These are phyloP conservation scores for Penicillium verrucosum DNA, from an alignment of 2,329 filamentous ascomycete species.

Conservation along the genomic window DNA sequence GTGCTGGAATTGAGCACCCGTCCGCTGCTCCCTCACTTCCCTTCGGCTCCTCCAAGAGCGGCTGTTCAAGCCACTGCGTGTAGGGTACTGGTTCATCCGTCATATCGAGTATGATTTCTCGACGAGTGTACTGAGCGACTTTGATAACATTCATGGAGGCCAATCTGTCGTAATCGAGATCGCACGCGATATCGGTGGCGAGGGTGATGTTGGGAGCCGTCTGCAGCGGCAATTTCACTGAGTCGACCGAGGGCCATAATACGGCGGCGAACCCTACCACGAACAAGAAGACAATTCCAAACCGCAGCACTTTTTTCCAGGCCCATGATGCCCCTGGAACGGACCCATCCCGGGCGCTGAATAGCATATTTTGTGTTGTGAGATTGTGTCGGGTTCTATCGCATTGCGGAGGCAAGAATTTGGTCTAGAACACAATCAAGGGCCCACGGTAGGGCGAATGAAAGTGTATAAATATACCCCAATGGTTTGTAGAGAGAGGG, in stretches of 20 bases:
- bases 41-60: constrained; percentile 21
- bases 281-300: constrained; percentile 25
- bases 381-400: constrained; percentile 8
- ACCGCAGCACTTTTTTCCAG: constrained; percentile 33
- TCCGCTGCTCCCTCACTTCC: constrained; percentile 20
- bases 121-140: constrained; percentile 31
- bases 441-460: constrained; percentile 4
- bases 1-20: constrained; percentile 43
- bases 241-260: constrained; percentile 27
- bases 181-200: constrained; percentile 27
- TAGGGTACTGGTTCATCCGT: constrained; percentile 24
- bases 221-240: constrained; percentile 9
- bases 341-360: constrained; percentile 25
- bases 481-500: neutral
- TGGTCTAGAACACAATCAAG: constrained; percentile 9
- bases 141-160: constrained; percentile 25
- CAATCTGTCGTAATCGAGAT: constrained; percentile 27
- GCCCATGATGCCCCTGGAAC: constrained; percentile 29
- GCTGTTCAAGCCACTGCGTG: constrained; percentile 26
- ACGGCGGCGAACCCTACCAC: constrained; percentile 26
- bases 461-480: neutral
- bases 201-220: constrained; percentile 32
- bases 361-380: constrained; percentile 20
- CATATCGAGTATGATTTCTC: constrained; percentile 28
- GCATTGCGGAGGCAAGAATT: constrained; percentile 19